A percentile compares a stretch with the other conserved stretches of the same genome.
These are phyloP conservation scores for Pythium guiyangense DNA, from an alignment of 352 stramenopile species.

Conservation along the genomic window DNA sequence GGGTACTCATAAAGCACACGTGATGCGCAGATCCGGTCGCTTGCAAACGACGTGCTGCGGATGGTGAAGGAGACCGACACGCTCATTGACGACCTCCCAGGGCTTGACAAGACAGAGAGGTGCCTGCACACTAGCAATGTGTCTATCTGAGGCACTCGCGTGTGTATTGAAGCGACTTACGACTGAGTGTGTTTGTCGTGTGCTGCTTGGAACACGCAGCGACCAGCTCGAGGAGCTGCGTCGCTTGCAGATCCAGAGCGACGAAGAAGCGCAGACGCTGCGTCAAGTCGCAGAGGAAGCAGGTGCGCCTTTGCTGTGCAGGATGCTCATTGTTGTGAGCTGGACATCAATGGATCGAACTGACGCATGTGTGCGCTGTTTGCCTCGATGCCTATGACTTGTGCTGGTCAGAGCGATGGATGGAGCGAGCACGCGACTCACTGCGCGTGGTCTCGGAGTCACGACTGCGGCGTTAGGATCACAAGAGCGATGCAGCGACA, in stretches of 20 bases:
- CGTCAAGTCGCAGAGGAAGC: constrained; percentile 80
- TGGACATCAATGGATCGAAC: background rate
- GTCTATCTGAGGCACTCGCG: background rate
- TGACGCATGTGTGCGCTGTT: too few relatives aligned
- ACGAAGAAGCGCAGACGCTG: constrained; percentile 81
- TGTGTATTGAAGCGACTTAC: background rate
- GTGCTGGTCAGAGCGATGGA: constrained; percentile 55
- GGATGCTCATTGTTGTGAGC: background rate
- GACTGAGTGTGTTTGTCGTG: background rate
- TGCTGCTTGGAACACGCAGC: constrained; percentile 14
- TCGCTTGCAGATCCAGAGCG: constrained; percentile 75
- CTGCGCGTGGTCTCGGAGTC: constrained; percentile 81
- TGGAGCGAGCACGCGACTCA: constrained; percentile 75
- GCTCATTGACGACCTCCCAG: constrained; percentile 76
- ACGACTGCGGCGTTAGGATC: constrained; percentile 40
- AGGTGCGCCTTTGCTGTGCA: constrained; percentile 24
- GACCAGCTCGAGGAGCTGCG: constrained; percentile 79
- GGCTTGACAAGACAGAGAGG: constrained; percentile 78
- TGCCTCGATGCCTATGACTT: background rate
- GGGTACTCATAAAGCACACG: too few relatives aligned
- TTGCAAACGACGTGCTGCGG: constrained; percentile 72
- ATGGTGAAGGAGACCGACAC: constrained; percentile 77
- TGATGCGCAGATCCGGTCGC: constrained; percentile 45
- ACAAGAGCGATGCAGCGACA: background rate
- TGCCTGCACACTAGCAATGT: constrained; percentile 13